Evolutionary conservation across 805 yeast genomes (phyloP).

Genomic region (Kazachstania psychrophila): DNA sequence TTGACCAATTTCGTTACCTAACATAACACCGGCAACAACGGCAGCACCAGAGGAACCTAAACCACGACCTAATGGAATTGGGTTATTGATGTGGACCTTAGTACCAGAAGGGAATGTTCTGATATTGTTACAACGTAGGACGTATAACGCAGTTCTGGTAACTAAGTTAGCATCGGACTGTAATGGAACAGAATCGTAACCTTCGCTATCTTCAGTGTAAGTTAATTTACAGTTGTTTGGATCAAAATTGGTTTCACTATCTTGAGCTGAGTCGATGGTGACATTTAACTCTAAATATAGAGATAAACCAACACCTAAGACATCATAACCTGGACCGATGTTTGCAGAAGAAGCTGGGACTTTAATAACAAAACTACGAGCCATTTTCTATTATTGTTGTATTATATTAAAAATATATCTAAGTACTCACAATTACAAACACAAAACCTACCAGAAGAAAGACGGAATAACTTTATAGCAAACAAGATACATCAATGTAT

Average conservation of each 20-base stretch:
- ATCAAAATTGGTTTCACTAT: slow-evolving; percentile 43
- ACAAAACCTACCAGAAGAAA: too few species aligned
- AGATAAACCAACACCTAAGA: slow-evolving; percentile 81
- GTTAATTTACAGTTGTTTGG: slow-evolving; percentile 60
- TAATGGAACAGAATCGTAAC: slow-evolving; percentile 72
- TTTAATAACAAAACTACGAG: slow-evolving; percentile 48
- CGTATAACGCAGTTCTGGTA: slow-evolving; percentile 88
- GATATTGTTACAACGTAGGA: slow-evolving; percentile 73
- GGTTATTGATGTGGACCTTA: slow-evolving; percentile 68
- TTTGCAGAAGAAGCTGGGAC: slow-evolving; percentile 98
- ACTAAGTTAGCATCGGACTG: slow-evolving; percentile 72
- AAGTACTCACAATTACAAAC: too few species aligned
- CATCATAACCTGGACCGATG: slow-evolving; percentile 98
- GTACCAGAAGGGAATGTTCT: slow-evolving; percentile 79
- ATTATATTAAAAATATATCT: too few species aligned
- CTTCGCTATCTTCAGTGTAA: slow-evolving; percentile 65
- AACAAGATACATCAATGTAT: too few species aligned
- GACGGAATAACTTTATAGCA: too few species aligned
- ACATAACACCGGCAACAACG: slow-evolving; percentile 89
- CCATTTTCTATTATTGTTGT: too few species aligned
- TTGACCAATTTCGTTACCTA: slow-evolving; percentile 78
- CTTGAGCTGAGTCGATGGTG: slow-evolving; percentile 43
- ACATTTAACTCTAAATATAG: slow-evolving; percentile 66
- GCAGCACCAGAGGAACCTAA: slow-evolving; percentile 98
- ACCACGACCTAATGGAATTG: slow-evolving; percentile 95